Evolutionary conservation across 495 filamentous ascomycete genomes (phyloP), one percentile per base, ranked within the genome.

Genomic region (Penicillium herquei): DNA sequence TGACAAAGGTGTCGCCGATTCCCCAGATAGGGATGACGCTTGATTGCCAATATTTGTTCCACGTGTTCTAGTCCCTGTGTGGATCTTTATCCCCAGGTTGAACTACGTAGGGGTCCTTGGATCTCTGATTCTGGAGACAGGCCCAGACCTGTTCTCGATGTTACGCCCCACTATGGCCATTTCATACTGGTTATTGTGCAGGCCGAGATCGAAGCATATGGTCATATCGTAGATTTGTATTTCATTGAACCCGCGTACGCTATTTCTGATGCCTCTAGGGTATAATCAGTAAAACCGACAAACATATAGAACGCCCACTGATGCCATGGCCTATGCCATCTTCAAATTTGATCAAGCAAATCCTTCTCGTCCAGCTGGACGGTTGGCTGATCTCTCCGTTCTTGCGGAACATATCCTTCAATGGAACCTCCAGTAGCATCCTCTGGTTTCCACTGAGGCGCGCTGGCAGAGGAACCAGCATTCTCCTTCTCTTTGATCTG

Each of bases 1-100:
- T 78, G 78, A 74, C 77, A 74, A 79, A 92, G 90, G 91, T 94
- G 90, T 96, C 91, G 89, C 89, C 68, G 87, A 92, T 81, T 91
- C 86, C 81, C 74, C 70, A 69, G 59, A 26, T 65, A 77, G 76
- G 71, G 88, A 89, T 83, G 84, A 94, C 64, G 89, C 89, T 96
- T 90, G 91, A 96, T 89, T 84, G 91, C 91, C 91, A 94, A 84
- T 77, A 73, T 70, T 65, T 59, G 54, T 72, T 68, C 58, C 61
- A 66, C 78, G 70, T 74, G 56, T 52, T 52, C 69, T 58, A 52
- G 18, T 16, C 62, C 57, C 52, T 63, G 45, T 21, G 39, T 39
- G 43, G 57, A 44, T 39, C 18, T 42, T 12, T 37, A 17, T 30
- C 45, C 49, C 49, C 33, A 26, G 58, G 54, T 52, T 41, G 10